Evolutionary conservation across 306 rosid species (phyloP).

Genomic region (Amphicarpaea edgeworthii): DNA sequence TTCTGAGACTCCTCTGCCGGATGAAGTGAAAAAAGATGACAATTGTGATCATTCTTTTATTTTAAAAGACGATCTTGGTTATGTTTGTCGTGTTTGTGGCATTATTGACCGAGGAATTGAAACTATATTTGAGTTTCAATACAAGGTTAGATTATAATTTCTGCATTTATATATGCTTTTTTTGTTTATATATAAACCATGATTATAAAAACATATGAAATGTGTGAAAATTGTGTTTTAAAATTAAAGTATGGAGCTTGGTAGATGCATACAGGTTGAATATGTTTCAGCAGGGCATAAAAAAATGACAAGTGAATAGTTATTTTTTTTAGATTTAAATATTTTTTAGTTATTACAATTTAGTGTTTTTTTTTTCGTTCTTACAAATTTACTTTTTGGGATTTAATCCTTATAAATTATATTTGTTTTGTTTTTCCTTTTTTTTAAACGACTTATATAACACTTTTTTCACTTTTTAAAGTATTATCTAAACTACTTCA

Average conservation of each 20-base stretch:
- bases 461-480: too few species aligned
- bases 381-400: too few species aligned
- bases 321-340: too few species aligned
- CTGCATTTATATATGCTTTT: conserved; percentile 16
- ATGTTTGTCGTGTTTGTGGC: conserved; percentile 94
- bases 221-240: conserved; percentile 15
- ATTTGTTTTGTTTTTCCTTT: too few species aligned
- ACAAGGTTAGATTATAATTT: conserved; percentile 50
- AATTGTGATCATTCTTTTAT: conserved; percentile 91
- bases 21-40: conserved; percentile 55
- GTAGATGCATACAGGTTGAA: conserved; percentile 29
- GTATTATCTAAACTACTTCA: too few species aligned
- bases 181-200: conserved; percentile 15
- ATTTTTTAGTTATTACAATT: too few species aligned
- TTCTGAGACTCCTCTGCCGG: conserved; percentile 53
- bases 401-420: too few species aligned
- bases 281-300: conserved; percentile 25
- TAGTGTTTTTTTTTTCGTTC: too few species aligned
- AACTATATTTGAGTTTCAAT: conserved; percentile 88
- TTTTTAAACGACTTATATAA: too few species aligned
- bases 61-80: conserved; percentile 91
- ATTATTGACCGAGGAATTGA: conserved; percentile 77
- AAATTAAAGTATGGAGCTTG: conserved; percentile 19
- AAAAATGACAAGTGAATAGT: conserved; percentile 17
- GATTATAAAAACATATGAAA: conserved; percentile 1